These are phyloP conservation scores for Pleurotus cornucopiae DNA, from an alignment of 768 basidiomycete genomes.

Conservation along the genomic window DNA sequence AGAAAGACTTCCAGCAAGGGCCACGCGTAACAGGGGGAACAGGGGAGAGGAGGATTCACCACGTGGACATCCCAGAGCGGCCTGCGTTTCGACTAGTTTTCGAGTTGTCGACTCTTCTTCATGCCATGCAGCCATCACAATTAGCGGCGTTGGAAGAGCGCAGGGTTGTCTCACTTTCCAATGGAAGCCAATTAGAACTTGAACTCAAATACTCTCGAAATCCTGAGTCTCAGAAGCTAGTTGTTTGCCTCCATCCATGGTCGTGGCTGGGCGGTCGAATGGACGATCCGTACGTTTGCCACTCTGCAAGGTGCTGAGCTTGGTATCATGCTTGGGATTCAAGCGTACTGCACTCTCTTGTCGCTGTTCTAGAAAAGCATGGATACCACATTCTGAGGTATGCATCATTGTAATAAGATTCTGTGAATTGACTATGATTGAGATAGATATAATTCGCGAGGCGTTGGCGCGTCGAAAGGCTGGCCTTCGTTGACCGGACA, in stretches of 20 bases:
- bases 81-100: too few relatives aligned
- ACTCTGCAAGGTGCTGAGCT: not conserved
- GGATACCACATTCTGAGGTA: conserved; percentile 50
- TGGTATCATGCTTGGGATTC: not conserved
- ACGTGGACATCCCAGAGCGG: too few relatives aligned
- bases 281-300: conserved; percentile 63
- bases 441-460: conserved; percentile 69
- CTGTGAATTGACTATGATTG: not conserved
- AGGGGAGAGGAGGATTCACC: too few relatives aligned
- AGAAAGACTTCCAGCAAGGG: not conserved
- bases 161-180: conserved; percentile 18
- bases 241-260: conserved; percentile 81
- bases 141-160: not conserved
- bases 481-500: conserved; percentile 71
- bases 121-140: not conserved
- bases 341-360: conserved; percentile 44
- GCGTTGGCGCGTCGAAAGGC: conserved; percentile 71
- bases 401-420: not conserved
- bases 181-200: conserved; percentile 42
- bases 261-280: conserved; percentile 78
- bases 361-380: conserved; percentile 32
- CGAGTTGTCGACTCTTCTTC: not conserved
- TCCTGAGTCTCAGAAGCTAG: conserved; percentile 34
- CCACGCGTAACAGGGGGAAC: too few relatives aligned
- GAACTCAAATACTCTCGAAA: conserved; percentile 25